Base-by-base conservation (phyloP, 352 stramenopile genomes). In the Globisporangium spiculum region DNA sequence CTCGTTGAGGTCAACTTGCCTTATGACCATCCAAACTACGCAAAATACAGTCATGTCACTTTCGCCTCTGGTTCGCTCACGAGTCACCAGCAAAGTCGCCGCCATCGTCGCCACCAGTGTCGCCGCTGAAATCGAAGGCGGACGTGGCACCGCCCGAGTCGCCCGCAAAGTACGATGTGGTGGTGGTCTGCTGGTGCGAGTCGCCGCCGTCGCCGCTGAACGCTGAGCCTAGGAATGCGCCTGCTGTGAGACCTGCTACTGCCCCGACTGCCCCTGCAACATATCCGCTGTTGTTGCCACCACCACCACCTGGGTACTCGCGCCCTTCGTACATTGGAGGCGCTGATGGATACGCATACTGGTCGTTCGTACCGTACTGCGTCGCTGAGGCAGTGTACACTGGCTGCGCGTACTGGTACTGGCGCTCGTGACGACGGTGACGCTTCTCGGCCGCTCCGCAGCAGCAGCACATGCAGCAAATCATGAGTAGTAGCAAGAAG, bases 381-480 rank as follows among this genome's bases (percentile, higher is more conserved):
- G 56, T 62, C 32, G 56, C 32, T n/a, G 10, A 16, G 30, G 32
- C 27, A 34, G 56, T 24, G 56, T 77, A 78, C 53, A 75, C 70
- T 41, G 64, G 66, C 64, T 79, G 76, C 26, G 54, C 57, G 1
- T 88, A 81, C 44, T 52, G 44, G 22, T 71, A 69, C 30, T 80
- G 69, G 62, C 65, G 65, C 26, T 73, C 69, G 20, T 69, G 66
- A 6, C 73, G 76, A 4, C 68, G 72, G 22, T 77, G 54, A 12
- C 56, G 56, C 56, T 59, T 32, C 7, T 70, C 38, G 60, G 66
- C 57, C 16, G 74, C 72, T 26, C 76, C 56, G 46, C 80, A 85
- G 69, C 80, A 87, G 66, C 83, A 91, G 68, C 81, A 92, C 20
- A 79, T 52, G 59, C 78, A 84, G 46, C 77, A 89, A 3, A 84